Conservation (phyloP, 2,329 filamentous ascomycete species). For the Colletotrichum zoysiae region DNA sequence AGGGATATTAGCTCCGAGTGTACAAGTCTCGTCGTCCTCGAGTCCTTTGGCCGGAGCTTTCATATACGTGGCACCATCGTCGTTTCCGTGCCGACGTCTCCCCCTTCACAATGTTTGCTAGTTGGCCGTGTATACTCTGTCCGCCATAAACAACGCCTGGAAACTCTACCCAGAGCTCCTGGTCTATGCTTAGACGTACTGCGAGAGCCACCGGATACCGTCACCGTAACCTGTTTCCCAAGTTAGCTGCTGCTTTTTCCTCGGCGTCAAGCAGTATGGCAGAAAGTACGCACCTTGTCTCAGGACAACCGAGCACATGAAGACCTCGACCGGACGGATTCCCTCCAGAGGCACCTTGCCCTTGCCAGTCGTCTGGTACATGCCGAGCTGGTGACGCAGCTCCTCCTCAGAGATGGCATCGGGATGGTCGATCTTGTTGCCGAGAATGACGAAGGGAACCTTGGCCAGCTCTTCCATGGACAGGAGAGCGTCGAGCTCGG, state of each 20-base stretch:
- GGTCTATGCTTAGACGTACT: slow-evolving; percentile 78
- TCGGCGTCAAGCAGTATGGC: not conserved
- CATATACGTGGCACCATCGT: slow-evolving; percentile 34
- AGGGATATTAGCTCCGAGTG: slow-evolving; percentile 23
- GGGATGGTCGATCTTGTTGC: slow-evolving; percentile 99
- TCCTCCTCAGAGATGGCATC: slow-evolving; percentile 96
- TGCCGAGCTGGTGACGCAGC: slow-evolving; percentile 88
- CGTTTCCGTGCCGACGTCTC: slow-evolving; percentile 26
- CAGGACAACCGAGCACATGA: slow-evolving; percentile 99
- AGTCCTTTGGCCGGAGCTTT: slow-evolving; percentile 25
- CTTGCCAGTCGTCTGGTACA: slow-evolving; percentile 98
- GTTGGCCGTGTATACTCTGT: slow-evolving; percentile 26
- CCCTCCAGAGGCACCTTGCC: slow-evolving; percentile 93
- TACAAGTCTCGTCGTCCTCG: slow-evolving; percentile 7
- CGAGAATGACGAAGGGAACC: slow-evolving; percentile 95
- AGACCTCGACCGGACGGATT: slow-evolving; percentile 94
- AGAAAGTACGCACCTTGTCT: slow-evolving; percentile 76
- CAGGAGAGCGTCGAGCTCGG: slow-evolving; percentile 93
- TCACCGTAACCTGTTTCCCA: slow-evolving; percentile 79
- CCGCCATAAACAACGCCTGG: slow-evolving; percentile 33
- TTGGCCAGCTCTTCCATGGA: slow-evolving; percentile 97
- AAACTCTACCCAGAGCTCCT: slow-evolving; percentile 24
- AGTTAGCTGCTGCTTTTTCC: slow-evolving; percentile 36
- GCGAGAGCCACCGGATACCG: slow-evolving; percentile 90
- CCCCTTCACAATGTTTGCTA: slow-evolving; percentile 25